A percentile compares a stretch with the other conserved stretches of the same genome.
phyloP scores from a whole-genome alignment of 2,329 filamentous ascomycete species.

The Cercospora berteroae region DNA sequence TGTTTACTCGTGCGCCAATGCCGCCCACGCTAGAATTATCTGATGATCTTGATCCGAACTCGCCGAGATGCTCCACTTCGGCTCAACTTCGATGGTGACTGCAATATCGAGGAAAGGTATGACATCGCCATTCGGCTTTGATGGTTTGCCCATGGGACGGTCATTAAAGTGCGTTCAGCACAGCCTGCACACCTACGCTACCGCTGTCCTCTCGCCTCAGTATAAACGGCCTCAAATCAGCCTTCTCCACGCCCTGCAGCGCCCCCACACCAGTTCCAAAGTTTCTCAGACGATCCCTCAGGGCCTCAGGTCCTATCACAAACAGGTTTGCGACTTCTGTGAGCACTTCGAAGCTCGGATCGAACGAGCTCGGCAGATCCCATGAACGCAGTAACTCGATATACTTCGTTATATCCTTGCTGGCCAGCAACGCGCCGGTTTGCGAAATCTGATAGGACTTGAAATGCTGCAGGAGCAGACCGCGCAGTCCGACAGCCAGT shows the following conservation, averaged over 20 bases:
- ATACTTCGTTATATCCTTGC: slow-evolving; percentile 93
- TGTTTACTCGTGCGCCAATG: neutral
- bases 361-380: slow-evolving; percentile 61
- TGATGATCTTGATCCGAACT: slow-evolving; percentile 4
- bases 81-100: neutral
- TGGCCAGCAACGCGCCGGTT: slow-evolving; percentile 90
- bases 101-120: neutral
- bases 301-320: slow-evolving; percentile 69
- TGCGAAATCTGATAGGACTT: slow-evolving; percentile 92
- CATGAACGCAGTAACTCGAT: slow-evolving; percentile 80
- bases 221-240: slow-evolving; percentile 77
- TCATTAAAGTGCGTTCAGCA: slow-evolving; percentile 54
- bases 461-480: slow-evolving; percentile 84
- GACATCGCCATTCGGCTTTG: neutral
- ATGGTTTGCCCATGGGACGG: neutral
- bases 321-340: slow-evolving; percentile 94
- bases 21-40: slow-evolving; percentile 5
- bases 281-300: slow-evolving; percentile 52
- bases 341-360: slow-evolving; percentile 69
- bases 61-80: neutral
- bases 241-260: slow-evolving; percentile 43
- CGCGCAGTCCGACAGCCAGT: slow-evolving; percentile 73
- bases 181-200: slow-evolving; percentile 77
- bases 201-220: slow-evolving; percentile 79
- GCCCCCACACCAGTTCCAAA: slow-evolving; percentile 40